These are phyloP conservation scores for Mortierella polycephala DNA, from an alignment of 371 early-diverging fungal genomes.

Conservation along the genomic window DNA sequence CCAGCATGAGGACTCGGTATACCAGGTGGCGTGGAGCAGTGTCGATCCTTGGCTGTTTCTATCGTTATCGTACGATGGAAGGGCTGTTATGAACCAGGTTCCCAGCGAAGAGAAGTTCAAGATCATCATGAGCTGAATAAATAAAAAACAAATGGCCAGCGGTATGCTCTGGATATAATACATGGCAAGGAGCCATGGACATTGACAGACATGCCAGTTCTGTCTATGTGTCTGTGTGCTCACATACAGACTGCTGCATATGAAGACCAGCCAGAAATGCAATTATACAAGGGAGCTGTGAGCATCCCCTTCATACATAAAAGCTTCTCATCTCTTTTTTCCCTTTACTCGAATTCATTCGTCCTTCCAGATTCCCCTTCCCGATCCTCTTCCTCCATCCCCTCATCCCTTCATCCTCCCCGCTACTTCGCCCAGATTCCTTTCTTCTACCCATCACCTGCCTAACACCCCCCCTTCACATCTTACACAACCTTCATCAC, in stretches of 20 bases:
- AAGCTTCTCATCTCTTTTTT: constrained; percentile 9
- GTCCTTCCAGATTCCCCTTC: constrained; percentile 4
- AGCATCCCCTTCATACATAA: background rate
- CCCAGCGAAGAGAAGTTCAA: constrained; percentile 91
- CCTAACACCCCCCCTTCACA: background rate
- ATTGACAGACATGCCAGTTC: too few relatives aligned
- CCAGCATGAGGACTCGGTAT: constrained; percentile 94
- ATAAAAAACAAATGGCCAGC: background rate
- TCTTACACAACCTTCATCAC: too few relatives aligned
- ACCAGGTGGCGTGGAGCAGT: constrained; percentile 87
- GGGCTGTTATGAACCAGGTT: constrained; percentile 88
- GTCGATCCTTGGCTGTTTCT: constrained; percentile 95
- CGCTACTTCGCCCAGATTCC: background rate
- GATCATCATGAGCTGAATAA: constrained; percentile 65
- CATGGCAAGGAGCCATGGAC: too few relatives aligned
- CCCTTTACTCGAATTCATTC: constrained; percentile 1
- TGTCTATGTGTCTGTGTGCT: too few relatives aligned
- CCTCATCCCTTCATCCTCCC: background rate
- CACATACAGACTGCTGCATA: too few relatives aligned
- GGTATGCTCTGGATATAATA: too few relatives aligned
- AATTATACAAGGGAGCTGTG: too few relatives aligned
- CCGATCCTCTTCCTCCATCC: constrained; percentile 1
- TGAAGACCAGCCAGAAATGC: too few relatives aligned
- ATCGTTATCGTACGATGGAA: constrained; percentile 93
- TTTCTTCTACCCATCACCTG: background rate